Conservation (phyloP, 768 basidiomycete genomes). For the Lactarius sp. region DNA sequence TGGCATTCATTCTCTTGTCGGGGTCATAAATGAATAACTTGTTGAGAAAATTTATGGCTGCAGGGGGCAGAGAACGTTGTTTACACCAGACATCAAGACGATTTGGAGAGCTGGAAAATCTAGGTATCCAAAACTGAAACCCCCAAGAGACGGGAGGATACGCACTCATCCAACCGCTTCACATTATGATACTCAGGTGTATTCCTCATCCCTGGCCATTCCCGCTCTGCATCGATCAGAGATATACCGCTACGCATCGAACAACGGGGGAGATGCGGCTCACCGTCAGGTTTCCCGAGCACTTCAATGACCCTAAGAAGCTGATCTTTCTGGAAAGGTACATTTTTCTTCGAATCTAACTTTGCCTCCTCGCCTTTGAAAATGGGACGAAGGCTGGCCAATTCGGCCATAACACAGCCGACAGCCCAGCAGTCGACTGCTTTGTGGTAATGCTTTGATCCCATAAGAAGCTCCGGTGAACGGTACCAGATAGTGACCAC, state of each 20-base stretch:
- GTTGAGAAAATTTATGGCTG: conserved; percentile 79
- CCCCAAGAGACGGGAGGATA: conserved; percentile 18
- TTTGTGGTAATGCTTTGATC: conserved; percentile 96
- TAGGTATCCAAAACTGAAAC: not conserved
- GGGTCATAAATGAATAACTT: conserved; percentile 90
- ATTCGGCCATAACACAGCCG: conserved; percentile 95
- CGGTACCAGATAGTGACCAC: conserved; percentile 99
- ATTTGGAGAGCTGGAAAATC: conserved; percentile 44
- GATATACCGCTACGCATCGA: not conserved
- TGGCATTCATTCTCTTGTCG: conserved; percentile 75
- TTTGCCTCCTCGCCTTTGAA: conserved; percentile 99
- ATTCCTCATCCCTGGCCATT: conserved; percentile 81
- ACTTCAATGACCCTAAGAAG: conserved; percentile 95
- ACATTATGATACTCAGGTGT: conserved; percentile 89
- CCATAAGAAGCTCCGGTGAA: conserved; percentile 91
- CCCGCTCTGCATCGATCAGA: conserved; percentile 50
- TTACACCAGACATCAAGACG: conserved; percentile 74
- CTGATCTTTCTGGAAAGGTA: conserved; percentile 96
- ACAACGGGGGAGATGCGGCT: conserved; percentile 27
- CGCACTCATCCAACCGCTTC: conserved; percentile 70
- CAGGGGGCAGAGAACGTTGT: conserved; percentile 49
- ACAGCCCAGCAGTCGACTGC: conserved; percentile 97
- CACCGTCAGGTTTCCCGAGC: conserved; percentile 82
- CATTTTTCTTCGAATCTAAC: conserved; percentile 92
- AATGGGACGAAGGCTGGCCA: conserved; percentile 89